phyloP scores from a whole-genome alignment of 2,329 filamentous ascomycete genomes.

The Magnaporthales sp. region DNA sequence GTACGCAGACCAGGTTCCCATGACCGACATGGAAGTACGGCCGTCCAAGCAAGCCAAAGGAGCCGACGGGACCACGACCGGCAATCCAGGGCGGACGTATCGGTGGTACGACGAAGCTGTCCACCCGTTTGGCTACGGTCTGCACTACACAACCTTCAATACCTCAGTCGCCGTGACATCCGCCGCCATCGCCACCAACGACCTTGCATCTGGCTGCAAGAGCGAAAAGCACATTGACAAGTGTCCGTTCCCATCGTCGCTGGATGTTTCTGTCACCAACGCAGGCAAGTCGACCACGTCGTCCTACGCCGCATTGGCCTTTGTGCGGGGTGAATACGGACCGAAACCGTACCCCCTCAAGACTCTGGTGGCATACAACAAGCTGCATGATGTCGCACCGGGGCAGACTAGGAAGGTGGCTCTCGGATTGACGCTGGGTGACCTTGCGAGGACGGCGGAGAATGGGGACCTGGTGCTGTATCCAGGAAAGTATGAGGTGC shows the following conservation, averaged over 20 bases:
- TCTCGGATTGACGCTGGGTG: constrained; percentile 36
- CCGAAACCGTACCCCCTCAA: constrained; percentile 43
- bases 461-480: constrained; percentile 42
- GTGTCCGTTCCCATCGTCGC: constrained; percentile 5
- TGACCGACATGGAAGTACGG: constrained; percentile 48
- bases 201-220: constrained; percentile 16
- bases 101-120: constrained; percentile 46
- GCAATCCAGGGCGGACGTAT: constrained; percentile 45
- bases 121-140: constrained; percentile 43
- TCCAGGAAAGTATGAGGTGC: constrained; percentile 40
- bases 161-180: constrained; percentile 8
- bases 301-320: constrained; percentile 44
- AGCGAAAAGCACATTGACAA: constrained; percentile 19
- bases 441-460: constrained; percentile 38
- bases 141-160: constrained; percentile 50
- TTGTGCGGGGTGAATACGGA: constrained; percentile 34
- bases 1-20: constrained; percentile 40
- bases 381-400: constrained; percentile 28
- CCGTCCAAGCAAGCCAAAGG: constrained; percentile 13
- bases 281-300: constrained; percentile 30
- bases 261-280: constrained; percentile 32
- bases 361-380: constrained; percentile 39
- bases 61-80: constrained; percentile 8
- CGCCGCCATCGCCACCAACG: neutral
- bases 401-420: constrained; percentile 21